Conservation (phyloP, 2,329 filamentous ascomycete genomes). For the Neocatenulostroma microsporum region DNA sequence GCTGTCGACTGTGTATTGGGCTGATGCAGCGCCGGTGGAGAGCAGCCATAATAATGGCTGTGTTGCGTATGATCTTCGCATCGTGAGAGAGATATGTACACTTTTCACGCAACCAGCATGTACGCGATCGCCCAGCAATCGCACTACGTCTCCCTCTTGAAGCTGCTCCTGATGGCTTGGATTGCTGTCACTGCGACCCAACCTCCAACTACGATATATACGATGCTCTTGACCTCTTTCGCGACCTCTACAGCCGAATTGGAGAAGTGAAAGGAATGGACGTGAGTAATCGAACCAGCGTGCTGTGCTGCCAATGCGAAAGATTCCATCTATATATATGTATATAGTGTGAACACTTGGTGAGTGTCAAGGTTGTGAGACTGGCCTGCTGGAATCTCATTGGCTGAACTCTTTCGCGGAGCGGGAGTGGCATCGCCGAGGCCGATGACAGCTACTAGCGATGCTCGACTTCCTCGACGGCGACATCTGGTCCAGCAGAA, state of each 20-base stretch:
- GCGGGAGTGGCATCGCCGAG: too few species aligned
- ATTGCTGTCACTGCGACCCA: slow-evolving; percentile 25
- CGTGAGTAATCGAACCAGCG: slow-evolving; percentile 33
- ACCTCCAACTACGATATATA: slow-evolving; percentile 39
- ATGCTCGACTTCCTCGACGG: too few species aligned
- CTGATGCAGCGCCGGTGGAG: slow-evolving; percentile 18
- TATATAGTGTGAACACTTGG: too few species aligned
- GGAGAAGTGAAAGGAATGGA: slow-evolving; percentile 46
- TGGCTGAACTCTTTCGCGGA: too few species aligned
- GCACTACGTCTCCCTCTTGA: slow-evolving; percentile 10
- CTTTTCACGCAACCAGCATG: too few species aligned
- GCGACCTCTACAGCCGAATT: slow-evolving; percentile 42
- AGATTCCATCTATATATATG: slow-evolving; percentile 29
- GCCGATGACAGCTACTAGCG: too few species aligned
- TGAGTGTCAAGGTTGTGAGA: too few species aligned
- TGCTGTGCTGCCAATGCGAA: slow-evolving; percentile 27
- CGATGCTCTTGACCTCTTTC: slow-evolving; percentile 46
- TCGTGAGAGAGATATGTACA: too few species aligned
- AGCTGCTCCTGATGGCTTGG: slow-evolving; percentile 17
- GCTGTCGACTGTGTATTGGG: slow-evolving; percentile 22
- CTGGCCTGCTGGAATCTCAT: too few species aligned
- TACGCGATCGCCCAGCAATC: slow-evolving; percentile 3
- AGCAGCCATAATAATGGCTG: slow-evolving; percentile 15
- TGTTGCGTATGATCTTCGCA: too few species aligned
- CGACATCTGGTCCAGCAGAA: too few species aligned